Evolutionary conservation across 1,139 yeast genomes (phyloP), one percentile per base, ranked within the genome.

Genomic region (Hansenula lynferdii): DNA sequence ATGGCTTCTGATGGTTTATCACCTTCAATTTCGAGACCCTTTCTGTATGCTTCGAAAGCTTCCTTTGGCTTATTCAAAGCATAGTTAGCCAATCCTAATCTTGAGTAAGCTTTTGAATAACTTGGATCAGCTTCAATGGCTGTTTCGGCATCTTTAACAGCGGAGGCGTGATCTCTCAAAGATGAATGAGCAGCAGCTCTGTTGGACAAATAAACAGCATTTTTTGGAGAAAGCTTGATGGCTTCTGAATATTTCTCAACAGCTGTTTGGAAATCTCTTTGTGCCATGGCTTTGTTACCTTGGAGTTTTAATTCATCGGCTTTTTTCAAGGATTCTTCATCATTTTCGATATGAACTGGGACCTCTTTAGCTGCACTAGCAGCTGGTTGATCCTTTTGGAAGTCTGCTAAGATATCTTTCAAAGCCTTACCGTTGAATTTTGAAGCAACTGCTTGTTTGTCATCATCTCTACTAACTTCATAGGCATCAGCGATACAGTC

Each of bases 181-280:
- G 96, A 86, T 15, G 96, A 85, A 62, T 85, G 80, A 6, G 98
- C 98, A 36, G 99, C 98, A 15, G 99, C 97, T 60, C 99, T 79
- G 68, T 92, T 92, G 26, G 97, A 89, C 47, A 75, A 77, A 64
- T 83, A 94, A 21, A 94, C 85, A 14, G 89, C 90, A 59, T 89
- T 89, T 14, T 72, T 61, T 37, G 87, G 77, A 47, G 81, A 75
- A 40, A 83, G 64, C 24, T 66, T 78, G 47, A 90, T 78, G n/a
- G 98, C 97, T 44, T 75, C 77, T 10, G 95, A 74, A 63, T 92
- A 92, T 51, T 83, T 79, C 20, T 69, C 71, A 43, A 89, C 72
- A 12, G 98, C 97, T 26, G 62, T 70, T 7, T 67, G 68, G 56
- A 74, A 90, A 52, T 87, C 77, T 57, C 73, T 81, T 39, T 70